These are phyloP conservation scores for Malbranchea cinnamomea DNA, from an alignment of 2,329 filamentous ascomycete species.

Conservation along the genomic window DNA sequence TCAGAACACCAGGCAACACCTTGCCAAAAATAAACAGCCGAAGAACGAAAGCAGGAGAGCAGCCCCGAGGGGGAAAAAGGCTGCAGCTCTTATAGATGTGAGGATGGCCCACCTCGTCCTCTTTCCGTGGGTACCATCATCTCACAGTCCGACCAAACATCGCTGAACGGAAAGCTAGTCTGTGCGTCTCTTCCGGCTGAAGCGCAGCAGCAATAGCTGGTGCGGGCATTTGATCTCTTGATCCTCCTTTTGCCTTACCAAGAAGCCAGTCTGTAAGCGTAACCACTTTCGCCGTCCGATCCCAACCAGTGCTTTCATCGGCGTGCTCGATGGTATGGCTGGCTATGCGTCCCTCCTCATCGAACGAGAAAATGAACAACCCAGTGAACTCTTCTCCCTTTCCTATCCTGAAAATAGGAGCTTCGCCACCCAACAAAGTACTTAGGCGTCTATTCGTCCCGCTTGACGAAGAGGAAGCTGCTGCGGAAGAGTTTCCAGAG, in stretches of 20 bases:
- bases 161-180: background rate
- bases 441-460: slow-evolving; percentile 27
- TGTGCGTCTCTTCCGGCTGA: background rate
- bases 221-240: slow-evolving; percentile 12
- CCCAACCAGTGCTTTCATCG: slow-evolving; percentile 69
- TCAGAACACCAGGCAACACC: too few species aligned
- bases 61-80: too few species aligned
- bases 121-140: background rate
- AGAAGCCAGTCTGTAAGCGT: slow-evolving; percentile 90
- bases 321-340: slow-evolving; percentile 91
- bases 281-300: slow-evolving; percentile 71
- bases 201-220: slow-evolving; percentile 3
- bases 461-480: slow-evolving; percentile 14
- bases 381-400: slow-evolving; percentile 70
- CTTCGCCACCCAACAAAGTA: slow-evolving; percentile 37
- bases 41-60: too few species aligned
- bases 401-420: slow-evolving; percentile 34
- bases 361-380: slow-evolving; percentile 91
- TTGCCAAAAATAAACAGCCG: too few species aligned
- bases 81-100: too few species aligned
- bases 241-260: slow-evolving; percentile 51
- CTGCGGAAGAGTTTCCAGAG: too few species aligned
- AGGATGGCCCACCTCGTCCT: too few species aligned
- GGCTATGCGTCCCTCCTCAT: slow-evolving; percentile 65
- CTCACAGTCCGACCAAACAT: slow-evolving; percentile 1